Percentiles rank a stretch among this genome's conserved stretches.
phyloP scores from a whole-genome alignment of 768 basidiomycete species.

The Pholiota conissans region DNA sequence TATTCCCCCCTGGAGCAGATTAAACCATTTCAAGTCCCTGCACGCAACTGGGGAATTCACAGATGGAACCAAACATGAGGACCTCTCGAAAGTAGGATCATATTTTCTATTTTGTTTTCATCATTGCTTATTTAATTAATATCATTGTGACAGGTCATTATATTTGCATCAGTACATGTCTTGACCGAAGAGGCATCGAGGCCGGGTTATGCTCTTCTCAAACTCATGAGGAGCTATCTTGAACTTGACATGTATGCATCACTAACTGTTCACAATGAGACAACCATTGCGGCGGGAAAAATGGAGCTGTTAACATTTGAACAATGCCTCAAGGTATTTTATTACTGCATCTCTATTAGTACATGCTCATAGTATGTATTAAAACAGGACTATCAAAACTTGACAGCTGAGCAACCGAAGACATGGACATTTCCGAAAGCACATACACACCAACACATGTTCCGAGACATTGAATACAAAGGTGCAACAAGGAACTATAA shows the following conservation, averaged over 20 bases:
- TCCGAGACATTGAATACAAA: slow-evolving; percentile 30
- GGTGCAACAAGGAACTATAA: slow-evolving; percentile 31
- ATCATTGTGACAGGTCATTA: slow-evolving; percentile 20
- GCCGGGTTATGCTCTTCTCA: slow-evolving; percentile 26
- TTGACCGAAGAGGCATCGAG: slow-evolving; percentile 3
- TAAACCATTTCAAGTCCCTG: slow-evolving; percentile 31
- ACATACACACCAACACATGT: slow-evolving; percentile 31
- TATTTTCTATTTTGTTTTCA: not conserved
- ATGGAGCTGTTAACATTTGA: slow-evolving; percentile 19
- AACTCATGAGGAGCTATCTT: slow-evolving; percentile 29
- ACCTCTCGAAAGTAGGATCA: slow-evolving; percentile 19
- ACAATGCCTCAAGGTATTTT: slow-evolving; percentile 20
- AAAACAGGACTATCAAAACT: no score
- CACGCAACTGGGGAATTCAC: slow-evolving; percentile 26
- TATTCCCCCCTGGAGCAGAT: slow-evolving; percentile 32
- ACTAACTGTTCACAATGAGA: slow-evolving; percentile 31
- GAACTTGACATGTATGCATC: slow-evolving; percentile 29
- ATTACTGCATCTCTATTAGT: not conserved
- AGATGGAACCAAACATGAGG: slow-evolving; percentile 35
- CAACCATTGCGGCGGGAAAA: slow-evolving; percentile 22
- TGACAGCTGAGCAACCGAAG: not conserved
- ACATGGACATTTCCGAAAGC: slow-evolving; percentile 34
- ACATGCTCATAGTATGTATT: no score
- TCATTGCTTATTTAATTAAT: not conserved
- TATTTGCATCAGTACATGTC: slow-evolving; percentile 27